Percentiles rank a stretch among this genome's conserved stretches.
These are phyloP conservation scores for Sinapis alba DNA, from an alignment of 441 rosid species.

Conservation along the genomic window DNA sequence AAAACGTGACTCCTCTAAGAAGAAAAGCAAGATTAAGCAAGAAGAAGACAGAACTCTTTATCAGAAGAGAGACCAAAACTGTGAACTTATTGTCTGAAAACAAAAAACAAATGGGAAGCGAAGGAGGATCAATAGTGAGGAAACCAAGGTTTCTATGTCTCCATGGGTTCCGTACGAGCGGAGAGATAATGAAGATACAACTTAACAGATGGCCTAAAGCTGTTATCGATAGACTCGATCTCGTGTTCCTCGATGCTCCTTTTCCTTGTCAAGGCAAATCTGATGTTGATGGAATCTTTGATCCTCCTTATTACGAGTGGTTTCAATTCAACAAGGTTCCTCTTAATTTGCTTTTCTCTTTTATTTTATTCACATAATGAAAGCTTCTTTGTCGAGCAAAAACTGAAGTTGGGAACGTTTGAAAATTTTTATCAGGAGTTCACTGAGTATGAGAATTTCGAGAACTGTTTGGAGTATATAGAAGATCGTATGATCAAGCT, in stretches of 20 bases:
- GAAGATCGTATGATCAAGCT: slow-evolving; percentile 74
- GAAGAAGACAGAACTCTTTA: not conserved
- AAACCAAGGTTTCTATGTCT: slow-evolving; percentile 85
- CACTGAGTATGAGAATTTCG: slow-evolving; percentile 69
- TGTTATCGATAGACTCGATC: slow-evolving; percentile 61
- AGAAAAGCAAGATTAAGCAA: not conserved
- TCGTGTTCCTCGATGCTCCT: slow-evolving; percentile 76
- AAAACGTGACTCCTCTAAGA: not conserved
- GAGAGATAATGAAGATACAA: slow-evolving; percentile 73
- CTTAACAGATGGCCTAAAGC: slow-evolving; percentile 75
- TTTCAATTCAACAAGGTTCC: slow-evolving; percentile 88
- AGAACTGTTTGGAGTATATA: slow-evolving; percentile 65
- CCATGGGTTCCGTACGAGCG: slow-evolving; percentile 94
- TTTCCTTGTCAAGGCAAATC: slow-evolving; percentile 80
- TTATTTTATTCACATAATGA: not conserved
- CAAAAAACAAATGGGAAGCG: slow-evolving; percentile 50
- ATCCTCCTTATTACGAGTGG: slow-evolving; percentile 98
- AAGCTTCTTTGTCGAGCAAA: not conserved
- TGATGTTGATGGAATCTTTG: slow-evolving; percentile 86
- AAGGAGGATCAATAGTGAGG: slow-evolving; percentile 38
- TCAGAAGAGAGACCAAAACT: not conserved
- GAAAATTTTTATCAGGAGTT: slow-evolving; percentile 53
- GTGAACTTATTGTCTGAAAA: not conserved
- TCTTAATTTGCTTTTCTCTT: not conserved
- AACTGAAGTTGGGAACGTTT: not conserved